phyloP scores from a whole-genome alignment of 1,284 basidiomycete species.

The Vanrija humicola region DNA sequence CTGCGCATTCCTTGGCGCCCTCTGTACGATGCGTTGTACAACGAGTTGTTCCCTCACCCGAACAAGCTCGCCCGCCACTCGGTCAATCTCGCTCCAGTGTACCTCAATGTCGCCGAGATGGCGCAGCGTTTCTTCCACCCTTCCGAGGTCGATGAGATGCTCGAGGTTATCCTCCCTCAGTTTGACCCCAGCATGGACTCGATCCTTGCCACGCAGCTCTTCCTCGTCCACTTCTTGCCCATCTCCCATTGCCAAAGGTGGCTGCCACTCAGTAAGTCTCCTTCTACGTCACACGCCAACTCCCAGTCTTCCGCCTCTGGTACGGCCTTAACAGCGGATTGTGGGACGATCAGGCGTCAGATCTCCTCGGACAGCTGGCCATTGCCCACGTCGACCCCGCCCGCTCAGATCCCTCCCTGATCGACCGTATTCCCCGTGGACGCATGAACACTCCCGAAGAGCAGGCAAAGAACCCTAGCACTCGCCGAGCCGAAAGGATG shows the following conservation, averaged over 20 bases:
- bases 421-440: constrained; percentile 57
- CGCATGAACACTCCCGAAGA: constrained; percentile 37
- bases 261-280: constrained; percentile 59
- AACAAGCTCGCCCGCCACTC: constrained; percentile 76
- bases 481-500: constrained; percentile 15
- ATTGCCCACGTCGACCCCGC: constrained; percentile 70
- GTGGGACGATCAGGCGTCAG: constrained; percentile 76
- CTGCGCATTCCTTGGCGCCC: constrained; percentile 85
- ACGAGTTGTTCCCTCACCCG: constrained; percentile 77
- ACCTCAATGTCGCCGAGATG: constrained; percentile 79
- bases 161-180: constrained; percentile 59
- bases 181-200: constrained; percentile 73
- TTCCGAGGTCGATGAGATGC: constrained; percentile 83
- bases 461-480: constrained; percentile 32
- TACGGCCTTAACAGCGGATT: constrained; percentile 77
- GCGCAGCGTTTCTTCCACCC: constrained; percentile 87
- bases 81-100: constrained; percentile 50
- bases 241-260: constrained; percentile 73
- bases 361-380: constrained; percentile 60
- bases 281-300: constrained; percentile 3
- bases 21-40: constrained; percentile 71
- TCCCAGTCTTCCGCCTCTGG: constrained; percentile 66
- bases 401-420: constrained; percentile 64
- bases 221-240: constrained; percentile 74
- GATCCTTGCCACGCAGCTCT: constrained; percentile 72